These are phyloP conservation scores for Podaxis carcinomalis DNA, from an alignment of 768 basidiomycete species.

Conservation along the genomic window DNA sequence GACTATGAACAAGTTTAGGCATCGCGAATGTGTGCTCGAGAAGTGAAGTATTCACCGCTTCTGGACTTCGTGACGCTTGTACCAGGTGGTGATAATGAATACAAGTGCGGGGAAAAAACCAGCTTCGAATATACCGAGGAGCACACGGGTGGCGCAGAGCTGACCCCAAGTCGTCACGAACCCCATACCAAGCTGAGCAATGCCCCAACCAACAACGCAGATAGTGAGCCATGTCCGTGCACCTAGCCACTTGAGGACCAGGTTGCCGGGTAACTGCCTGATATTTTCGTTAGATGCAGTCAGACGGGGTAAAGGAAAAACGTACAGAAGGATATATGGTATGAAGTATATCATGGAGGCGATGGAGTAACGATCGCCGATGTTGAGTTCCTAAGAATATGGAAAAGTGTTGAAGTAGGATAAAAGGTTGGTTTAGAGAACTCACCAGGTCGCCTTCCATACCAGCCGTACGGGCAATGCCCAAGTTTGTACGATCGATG, in stretches of 20 bases:
- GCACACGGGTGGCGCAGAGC: slow-evolving; percentile 20
- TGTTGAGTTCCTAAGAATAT: slow-evolving; percentile 19
- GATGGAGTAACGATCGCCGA: slow-evolving; percentile 30
- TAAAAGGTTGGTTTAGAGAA: neutral
- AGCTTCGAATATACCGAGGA: slow-evolving; percentile 29
- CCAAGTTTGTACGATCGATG: slow-evolving; percentile 34
- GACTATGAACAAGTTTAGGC: slow-evolving; percentile 9
- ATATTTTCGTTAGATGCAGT: neutral
- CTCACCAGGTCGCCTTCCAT: slow-evolving; percentile 31
- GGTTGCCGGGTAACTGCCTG: slow-evolving; percentile 23
- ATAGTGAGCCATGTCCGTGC: slow-evolving; percentile 25
- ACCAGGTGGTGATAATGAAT: slow-evolving; percentile 40
- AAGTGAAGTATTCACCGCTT: slow-evolving; percentile 21
- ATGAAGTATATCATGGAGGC: slow-evolving; percentile 30
- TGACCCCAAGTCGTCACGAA: slow-evolving; percentile 26
- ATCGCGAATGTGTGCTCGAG: neutral
- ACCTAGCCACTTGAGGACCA: slow-evolving; percentile 24
- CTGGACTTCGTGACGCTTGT: slow-evolving; percentile 39
- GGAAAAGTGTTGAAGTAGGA: neutral
- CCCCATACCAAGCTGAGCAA: slow-evolving; percentile 28
- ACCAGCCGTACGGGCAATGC: slow-evolving; percentile 30
- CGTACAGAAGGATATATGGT: slow-evolving; percentile 32
- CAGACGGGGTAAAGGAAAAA: neutral
- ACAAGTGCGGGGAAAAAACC: slow-evolving; percentile 39
- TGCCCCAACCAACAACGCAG: slow-evolving; percentile 27